Conservation (phyloP, 768 basidiomycete species). For the Mrakia gelida region DNA sequence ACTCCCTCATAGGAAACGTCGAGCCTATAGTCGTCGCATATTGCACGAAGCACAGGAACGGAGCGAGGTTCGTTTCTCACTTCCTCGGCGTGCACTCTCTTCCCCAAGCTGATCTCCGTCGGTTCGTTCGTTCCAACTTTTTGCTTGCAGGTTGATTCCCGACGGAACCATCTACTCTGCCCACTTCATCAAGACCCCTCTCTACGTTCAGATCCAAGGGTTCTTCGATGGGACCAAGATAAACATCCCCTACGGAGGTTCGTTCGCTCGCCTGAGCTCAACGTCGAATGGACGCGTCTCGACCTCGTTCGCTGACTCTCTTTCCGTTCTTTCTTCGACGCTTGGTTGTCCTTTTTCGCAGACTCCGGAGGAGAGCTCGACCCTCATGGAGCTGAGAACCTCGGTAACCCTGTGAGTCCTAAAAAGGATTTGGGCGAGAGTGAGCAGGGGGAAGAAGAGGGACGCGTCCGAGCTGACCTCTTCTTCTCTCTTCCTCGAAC, state of each 20-base stretch:
- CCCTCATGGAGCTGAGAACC: conserved; percentile 45
- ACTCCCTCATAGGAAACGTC: conserved; percentile 31
- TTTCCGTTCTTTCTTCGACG: background rate
- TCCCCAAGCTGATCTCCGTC: no score
- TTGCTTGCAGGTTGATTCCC: conserved; percentile 30
- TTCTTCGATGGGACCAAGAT: conserved; percentile 51
- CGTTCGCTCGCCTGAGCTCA: background rate
- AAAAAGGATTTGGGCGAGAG: background rate
- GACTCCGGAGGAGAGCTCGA: conserved; percentile 51
- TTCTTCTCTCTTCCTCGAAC: conserved; percentile 40
- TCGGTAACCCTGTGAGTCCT: background rate
- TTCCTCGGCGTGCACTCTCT: no score
- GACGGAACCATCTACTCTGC: conserved; percentile 20
- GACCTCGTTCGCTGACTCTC: no score
- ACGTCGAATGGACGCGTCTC: no score
- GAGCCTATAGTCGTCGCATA: conserved; percentile 31
- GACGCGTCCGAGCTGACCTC: background rate
- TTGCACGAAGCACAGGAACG: conserved; percentile 44
- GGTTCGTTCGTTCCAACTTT: no score
- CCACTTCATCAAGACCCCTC: conserved; percentile 47
- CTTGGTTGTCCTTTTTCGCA: no score
- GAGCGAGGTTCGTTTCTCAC: no score
- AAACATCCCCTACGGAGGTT: conserved; percentile 44
- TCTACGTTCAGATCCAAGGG: conserved; percentile 51
- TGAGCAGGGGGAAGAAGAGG: background rate